Evolutionary conservation across 495 filamentous ascomycete genomes (phyloP).

Genomic region (Pyronema omphalodes): DNA sequence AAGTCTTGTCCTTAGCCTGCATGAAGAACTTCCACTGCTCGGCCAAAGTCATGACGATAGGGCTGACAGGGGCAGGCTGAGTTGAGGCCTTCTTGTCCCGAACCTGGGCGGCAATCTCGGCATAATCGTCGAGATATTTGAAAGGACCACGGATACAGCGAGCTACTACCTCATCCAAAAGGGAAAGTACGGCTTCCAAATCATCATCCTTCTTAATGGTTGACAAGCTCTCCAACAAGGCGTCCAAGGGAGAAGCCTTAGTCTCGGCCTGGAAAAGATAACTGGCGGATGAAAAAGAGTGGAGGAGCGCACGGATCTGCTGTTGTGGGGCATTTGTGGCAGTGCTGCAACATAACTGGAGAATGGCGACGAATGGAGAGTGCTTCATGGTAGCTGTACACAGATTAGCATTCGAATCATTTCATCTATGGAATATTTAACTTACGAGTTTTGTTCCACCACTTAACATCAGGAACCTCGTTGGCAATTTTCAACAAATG

Average conservation of each 20-base stretch:
- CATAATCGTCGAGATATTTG: slow-evolving; percentile 21
- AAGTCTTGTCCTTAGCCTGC: slow-evolving; percentile 5
- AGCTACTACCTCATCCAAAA: slow-evolving; percentile 18
- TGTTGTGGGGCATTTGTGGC: slow-evolving; percentile 9
- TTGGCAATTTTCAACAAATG: slow-evolving; percentile 20
- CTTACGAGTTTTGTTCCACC: slow-evolving; percentile 23
- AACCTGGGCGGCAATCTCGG: slow-evolving; percentile 11
- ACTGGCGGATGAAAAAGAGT: slow-evolving; percentile 17
- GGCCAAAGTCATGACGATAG: slow-evolving; percentile 15
- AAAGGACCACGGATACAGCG: slow-evolving; percentile 19
- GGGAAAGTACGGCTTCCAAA: slow-evolving; percentile 9
- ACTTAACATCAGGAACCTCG: slow-evolving; percentile 18
- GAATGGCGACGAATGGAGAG: slow-evolving; percentile 20
- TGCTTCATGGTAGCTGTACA: slow-evolving; percentile 13
- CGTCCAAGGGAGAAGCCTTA: slow-evolving; percentile 15
- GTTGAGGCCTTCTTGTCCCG: neutral
- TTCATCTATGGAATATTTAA: neutral
- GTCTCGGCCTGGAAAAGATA: slow-evolving; percentile 20
- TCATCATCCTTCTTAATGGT: slow-evolving; percentile 4
- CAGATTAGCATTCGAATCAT: neutral
- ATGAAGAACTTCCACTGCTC: slow-evolving; percentile 23
- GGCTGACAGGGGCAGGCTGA: slow-evolving; percentile 12
- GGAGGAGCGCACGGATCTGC: slow-evolving; percentile 16
- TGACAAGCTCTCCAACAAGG: slow-evolving; percentile 21
- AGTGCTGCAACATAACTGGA: slow-evolving; percentile 17